Conservation (phyloP, 495 filamentous ascomycete species). For the Bryoglossum gracile region DNA sequence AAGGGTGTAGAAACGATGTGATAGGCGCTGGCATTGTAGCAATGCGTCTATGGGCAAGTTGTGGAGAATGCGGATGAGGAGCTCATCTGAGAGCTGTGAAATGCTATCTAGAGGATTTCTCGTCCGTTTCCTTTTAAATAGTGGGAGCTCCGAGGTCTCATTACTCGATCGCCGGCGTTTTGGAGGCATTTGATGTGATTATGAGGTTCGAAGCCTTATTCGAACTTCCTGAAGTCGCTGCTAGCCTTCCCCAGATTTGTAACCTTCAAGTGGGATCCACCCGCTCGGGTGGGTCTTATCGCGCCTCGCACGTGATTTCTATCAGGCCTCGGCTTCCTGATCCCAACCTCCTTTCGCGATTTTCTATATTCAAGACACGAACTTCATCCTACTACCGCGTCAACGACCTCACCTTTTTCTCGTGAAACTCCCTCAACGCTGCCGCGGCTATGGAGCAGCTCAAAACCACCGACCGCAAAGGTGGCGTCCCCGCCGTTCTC, state of each 20-base stretch:
- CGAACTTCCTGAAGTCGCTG: neutral
- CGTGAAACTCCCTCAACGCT: neutral
- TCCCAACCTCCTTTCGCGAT: constrained; percentile 5
- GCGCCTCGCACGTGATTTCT: neutral
- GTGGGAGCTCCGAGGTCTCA: neutral
- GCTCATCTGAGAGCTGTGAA: constrained; percentile 72
- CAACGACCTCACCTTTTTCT: constrained; percentile 5
- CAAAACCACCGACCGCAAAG: constrained; percentile 1
- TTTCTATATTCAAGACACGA: constrained; percentile 2
- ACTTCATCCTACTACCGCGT: constrained; percentile 2
- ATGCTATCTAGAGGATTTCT: constrained; percentile 30
- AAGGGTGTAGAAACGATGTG: constrained; percentile 67
- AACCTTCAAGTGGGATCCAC: neutral
- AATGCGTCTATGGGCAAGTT: constrained; percentile 63
- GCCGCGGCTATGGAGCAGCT: constrained; percentile 20
- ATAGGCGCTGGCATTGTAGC: constrained; percentile 66
- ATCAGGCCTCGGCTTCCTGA: constrained; percentile 13
- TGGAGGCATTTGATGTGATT: constrained; percentile 8
- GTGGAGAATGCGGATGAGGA: constrained; percentile 78
- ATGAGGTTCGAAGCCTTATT: neutral
- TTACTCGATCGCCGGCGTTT: constrained; percentile 16
- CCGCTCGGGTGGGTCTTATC: constrained; percentile 2
- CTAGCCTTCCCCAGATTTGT: too few relatives aligned
- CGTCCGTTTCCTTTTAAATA: constrained; percentile 15
- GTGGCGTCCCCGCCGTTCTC: constrained; percentile 21